These are phyloP conservation scores for Fraxinus latifolia DNA, from an alignment of 305 asterid species.

Conservation along the genomic window DNA sequence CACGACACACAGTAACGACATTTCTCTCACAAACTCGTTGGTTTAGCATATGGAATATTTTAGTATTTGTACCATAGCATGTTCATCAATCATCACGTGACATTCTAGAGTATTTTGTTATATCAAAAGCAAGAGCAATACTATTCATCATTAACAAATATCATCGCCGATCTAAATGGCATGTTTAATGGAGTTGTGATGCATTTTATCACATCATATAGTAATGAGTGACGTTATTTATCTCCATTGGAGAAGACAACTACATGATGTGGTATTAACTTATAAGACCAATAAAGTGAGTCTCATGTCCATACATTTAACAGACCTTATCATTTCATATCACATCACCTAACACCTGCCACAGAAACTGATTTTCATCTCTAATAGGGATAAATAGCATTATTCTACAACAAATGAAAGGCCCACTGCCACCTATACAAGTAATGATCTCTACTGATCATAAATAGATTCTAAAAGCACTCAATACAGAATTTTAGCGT, in stretches of 20 bases:
- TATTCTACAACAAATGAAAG: not conserved
- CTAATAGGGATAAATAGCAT: not conserved
- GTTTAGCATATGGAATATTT: not conserved
- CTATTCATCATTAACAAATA: not conserved
- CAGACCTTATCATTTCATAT: not conserved
- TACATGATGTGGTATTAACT: not conserved
- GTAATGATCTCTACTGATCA: not conserved
- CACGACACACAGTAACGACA: not conserved
- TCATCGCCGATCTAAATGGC: not conserved
- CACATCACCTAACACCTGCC: not conserved
- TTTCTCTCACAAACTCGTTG: not conserved
- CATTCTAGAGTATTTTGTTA: not conserved
- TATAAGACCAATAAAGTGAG: not conserved
- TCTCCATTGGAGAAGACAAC: not conserved
- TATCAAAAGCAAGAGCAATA: not conserved
- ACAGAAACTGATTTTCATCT: not conserved
- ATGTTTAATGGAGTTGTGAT: not conserved
- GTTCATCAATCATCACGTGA: not conserved
- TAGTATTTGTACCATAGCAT: not conserved
- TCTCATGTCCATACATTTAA: not conserved
- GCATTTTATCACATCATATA: not conserved
- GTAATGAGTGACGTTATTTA: not conserved
- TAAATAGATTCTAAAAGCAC: not conserved
- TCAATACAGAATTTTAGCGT: not conserved
- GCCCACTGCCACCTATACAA: not conserved